Percentiles rank a stretch among this genome's conserved stretches.
Evolutionary conservation across 2,329 filamentous ascomycete genomes (phyloP).

Genomic region (Colletotrichum liriopes): DNA sequence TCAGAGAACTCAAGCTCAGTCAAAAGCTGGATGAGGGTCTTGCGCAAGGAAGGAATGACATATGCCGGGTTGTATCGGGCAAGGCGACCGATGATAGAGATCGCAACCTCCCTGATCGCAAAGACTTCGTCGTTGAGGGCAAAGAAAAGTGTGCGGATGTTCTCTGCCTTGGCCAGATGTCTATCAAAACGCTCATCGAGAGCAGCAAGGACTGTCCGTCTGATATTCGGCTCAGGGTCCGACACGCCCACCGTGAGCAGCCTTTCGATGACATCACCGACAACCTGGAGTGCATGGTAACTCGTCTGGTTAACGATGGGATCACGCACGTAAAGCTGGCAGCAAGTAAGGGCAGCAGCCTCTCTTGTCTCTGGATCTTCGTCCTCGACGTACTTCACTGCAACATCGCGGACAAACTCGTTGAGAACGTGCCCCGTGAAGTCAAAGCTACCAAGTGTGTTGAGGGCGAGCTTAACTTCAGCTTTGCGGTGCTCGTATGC

Average conservation of each 20-base stretch:
- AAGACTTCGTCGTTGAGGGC: constrained; percentile 97
- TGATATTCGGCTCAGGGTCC: constrained; percentile 90
- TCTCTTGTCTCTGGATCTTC: constrained; percentile 95
- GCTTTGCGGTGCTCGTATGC: constrained; percentile 86
- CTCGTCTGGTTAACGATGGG: constrained; percentile 99
- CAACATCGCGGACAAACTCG: constrained; percentile 98
- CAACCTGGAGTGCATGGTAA: constrained; percentile 95
- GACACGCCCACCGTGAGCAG: constrained; percentile 95
- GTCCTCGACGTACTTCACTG: constrained; percentile 97
- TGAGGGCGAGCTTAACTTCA: constrained; percentile 93
- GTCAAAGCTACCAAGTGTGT: constrained; percentile 98
- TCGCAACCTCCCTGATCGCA: constrained; percentile 91
- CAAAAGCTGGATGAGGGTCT: constrained; percentile 94
- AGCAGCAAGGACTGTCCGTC: constrained; percentile 88
- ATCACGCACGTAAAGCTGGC: constrained; percentile 96
- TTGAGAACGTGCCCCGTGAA: constrained; percentile 95
- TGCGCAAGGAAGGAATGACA: constrained; percentile 94
- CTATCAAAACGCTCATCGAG: constrained; percentile 95
- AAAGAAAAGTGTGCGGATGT: constrained; percentile 95
- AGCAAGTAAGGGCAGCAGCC: constrained; percentile 95
- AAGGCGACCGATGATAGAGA: constrained; percentile 94
- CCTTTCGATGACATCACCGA: constrained; percentile 98
- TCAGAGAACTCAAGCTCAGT: constrained; percentile 98
- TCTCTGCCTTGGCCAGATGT: constrained; percentile 97
- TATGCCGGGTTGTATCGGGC: constrained; percentile 95